These are phyloP conservation scores for Fraxinus excelsior DNA, from an alignment of 257 asterid species.

Conservation along the genomic window DNA sequence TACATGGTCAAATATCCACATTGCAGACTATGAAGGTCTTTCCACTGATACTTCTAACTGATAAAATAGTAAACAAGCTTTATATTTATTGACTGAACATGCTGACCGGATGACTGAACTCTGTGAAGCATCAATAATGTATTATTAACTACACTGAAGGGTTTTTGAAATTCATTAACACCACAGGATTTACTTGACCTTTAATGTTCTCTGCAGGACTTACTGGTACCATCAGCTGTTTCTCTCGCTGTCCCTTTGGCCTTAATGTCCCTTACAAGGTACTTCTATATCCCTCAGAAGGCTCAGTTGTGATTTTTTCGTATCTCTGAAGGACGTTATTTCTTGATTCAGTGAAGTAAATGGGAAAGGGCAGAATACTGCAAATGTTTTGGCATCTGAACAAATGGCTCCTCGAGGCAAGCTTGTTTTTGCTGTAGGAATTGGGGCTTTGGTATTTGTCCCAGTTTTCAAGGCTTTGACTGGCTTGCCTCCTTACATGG, in stretches of 20 bases:
- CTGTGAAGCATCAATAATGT: background rate
- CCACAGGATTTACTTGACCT: background rate
- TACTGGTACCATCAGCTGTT: conserved; percentile 65
- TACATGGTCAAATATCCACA: conserved; percentile 95
- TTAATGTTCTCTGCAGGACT: conserved; percentile 55
- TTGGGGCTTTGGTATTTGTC: conserved; percentile 83
- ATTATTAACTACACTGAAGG: background rate
- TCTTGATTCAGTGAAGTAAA: conserved; percentile 69
- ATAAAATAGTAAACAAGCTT: background rate
- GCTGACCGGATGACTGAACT: background rate
- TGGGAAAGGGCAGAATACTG: conserved; percentile 62
- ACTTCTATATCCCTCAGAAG: conserved; percentile 26
- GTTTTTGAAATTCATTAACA: background rate
- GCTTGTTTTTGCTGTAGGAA: conserved; percentile 81
- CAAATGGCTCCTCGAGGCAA: conserved; percentile 97
- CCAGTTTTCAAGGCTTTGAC: conserved; percentile 90
- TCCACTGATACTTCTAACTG: conserved; percentile 17
- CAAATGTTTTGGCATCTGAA: conserved; percentile 79
- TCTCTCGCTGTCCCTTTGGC: conserved; percentile 94
- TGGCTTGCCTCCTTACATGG: conserved; percentile 97
- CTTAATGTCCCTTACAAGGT: conserved; percentile 85
- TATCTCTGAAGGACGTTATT: conserved; percentile 1
- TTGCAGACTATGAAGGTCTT: conserved; percentile 90
- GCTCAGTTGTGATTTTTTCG: conserved; percentile 5
- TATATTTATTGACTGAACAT: background rate